Evolutionary conservation across 2,329 filamentous ascomycete genomes (phyloP).

Genomic region (Fonsecaea multimorphosa): DNA sequence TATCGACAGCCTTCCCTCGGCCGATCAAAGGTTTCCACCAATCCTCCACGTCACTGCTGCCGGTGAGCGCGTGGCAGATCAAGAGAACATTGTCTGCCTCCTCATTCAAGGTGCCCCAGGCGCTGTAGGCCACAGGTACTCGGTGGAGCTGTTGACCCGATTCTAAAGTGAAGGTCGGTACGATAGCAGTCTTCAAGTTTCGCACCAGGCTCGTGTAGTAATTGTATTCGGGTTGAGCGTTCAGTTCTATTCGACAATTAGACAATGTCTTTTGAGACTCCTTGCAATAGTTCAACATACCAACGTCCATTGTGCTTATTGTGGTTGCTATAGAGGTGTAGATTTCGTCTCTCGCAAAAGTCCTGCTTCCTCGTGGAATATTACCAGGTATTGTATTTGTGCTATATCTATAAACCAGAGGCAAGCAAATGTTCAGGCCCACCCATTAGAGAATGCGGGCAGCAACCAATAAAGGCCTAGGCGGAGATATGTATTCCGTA

Average conservation of each 20-base stretch:
- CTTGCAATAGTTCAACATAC: slow-evolving; percentile 1
- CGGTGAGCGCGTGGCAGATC: slow-evolving; percentile 61
- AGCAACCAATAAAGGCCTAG: slow-evolving; percentile 1
- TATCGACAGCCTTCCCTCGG: slow-evolving; percentile 59
- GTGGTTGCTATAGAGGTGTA: background rate
- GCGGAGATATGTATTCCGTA: slow-evolving; percentile 4
- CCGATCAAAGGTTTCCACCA: slow-evolving; percentile 63
- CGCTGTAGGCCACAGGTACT: slow-evolving; percentile 70
- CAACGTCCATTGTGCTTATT: background rate
- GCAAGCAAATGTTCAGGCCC: background rate
- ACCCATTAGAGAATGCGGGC: background rate
- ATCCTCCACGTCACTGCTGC: slow-evolving; percentile 60
- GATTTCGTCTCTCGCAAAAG: background rate
- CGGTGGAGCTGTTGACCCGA: slow-evolving; percentile 84
- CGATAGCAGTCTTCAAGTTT: slow-evolving; percentile 81
- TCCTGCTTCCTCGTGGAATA: background rate
- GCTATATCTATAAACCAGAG: slow-evolving; percentile 4
- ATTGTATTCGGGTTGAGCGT: slow-evolving; percentile 57
- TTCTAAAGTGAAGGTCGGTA: slow-evolving; percentile 89
- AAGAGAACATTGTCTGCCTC: slow-evolving; percentile 67
- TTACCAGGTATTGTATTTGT: background rate
- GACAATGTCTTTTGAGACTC: background rate
- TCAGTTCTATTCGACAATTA: slow-evolving; percentile 1
- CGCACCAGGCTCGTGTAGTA: slow-evolving; percentile 85
- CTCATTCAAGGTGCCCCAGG: slow-evolving; percentile 62